Base-by-base conservation (phyloP, 2,329 filamentous ascomycete genomes). In the Colletotrichum sp. region DNA sequence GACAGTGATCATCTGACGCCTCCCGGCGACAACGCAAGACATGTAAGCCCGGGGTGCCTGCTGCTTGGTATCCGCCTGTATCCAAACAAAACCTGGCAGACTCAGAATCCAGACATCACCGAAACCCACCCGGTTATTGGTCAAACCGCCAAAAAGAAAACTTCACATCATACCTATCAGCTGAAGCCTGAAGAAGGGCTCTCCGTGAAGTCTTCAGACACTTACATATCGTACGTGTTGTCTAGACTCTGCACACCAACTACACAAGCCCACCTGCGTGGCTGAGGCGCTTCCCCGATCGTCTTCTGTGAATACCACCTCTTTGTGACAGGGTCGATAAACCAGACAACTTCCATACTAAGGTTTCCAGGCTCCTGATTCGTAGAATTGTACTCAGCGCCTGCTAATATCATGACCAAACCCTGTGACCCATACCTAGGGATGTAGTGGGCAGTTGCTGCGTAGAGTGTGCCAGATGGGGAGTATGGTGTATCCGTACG, bases 11-110 rank as follows among this genome's bases (percentile, higher is more conserved):
- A 77, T 69, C 52, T 77, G 76, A 32, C 72, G 67, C 7, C 71
- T 71, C 3, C 76, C 69, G 6, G 34, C 63, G 10, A 62, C 30
- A 18, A 62, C 69, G 49, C 76, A 77, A 10, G 63, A 52, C 39
- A 30, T 30, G 3, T 18, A 9, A 13, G 36, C n/a, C 4, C 63
- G 63, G 13, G 24, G 36, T 52, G 2, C 8, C 63, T 66, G 36
- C 15, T 66, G 24, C 30, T 32, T 13, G 21, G 15, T 13, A 18
- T 24, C 21, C 16, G 18, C 44, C 52, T 62, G 10, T 18, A 9
- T 67, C 76, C 76, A 77, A 12, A 60, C 34, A 21, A 77, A 77
- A 12, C 72, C 73, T 12, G 76, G 76, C 6, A 77, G 28, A 59
- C 68, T 77, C 6, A 77, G 30, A 55, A 77, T 44, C 30, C 62